Evolutionary conservation across 768 basidiomycete species (phyloP), one percentile per base, ranked within the genome.

Genomic region (Phaeotremella fagi): DNA sequence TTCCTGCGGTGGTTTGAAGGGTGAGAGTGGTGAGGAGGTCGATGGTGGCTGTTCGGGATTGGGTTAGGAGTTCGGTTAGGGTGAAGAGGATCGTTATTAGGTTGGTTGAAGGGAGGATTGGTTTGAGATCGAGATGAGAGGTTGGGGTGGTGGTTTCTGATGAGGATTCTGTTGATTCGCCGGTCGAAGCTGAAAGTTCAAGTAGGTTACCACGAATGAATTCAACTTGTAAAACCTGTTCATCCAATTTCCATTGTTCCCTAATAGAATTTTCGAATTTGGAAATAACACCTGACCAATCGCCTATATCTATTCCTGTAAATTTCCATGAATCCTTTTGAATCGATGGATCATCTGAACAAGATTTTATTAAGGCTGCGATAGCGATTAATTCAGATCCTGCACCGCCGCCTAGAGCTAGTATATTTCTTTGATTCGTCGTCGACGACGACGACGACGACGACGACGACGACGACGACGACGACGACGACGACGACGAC

Each of bases 71-170:
- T 48, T 74, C 73, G 22, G 71, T 66, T 9, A 72, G 52, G 2
- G 73, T 72, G 61, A 72, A 74, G 28, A 74, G 54, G 37, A 74
- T 52, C 23, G 73, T 74, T 50, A 70, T 60, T 31, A 72, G 58
- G 14, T 55, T 52, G 55, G 27, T 44, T 37, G 16, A 36, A 1
- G 16, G 22, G 20, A 60, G 48, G 20, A 53, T 35, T 15, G 16
- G 12, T 3, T 43, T 4, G 42, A 59, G 16, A 38, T 54, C 49
- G 22, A 53, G 22, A 37, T 36, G 37, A 11, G 45, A 42, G 22
- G n/a, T 6, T 20, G 44, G 45, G 15, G 31, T 6, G n/a, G n/a
- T n/a, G n/a, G n/a, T n/a, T n/a, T n/a, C n/a, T n/a, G n/a, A n/a
- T n/a, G n/a, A n/a, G n/a, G n/a, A n/a, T n/a, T n/a, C n/a, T n/a